phyloP scores from a whole-genome alignment of 139 green algal genomes.

The Prasinococcaceae sp. region DNA sequence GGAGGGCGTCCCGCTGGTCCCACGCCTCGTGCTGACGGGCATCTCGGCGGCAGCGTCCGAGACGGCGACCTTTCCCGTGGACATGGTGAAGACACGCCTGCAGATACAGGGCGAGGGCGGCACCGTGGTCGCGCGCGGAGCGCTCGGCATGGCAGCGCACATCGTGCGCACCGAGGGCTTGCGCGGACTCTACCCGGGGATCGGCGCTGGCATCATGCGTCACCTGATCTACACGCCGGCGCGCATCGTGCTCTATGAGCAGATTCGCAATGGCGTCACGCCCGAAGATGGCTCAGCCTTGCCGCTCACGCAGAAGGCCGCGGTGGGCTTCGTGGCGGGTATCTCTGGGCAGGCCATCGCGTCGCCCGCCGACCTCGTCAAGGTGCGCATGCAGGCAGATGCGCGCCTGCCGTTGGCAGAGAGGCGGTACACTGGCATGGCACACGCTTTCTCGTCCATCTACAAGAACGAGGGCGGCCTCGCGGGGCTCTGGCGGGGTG shows the following conservation, averaged over 20 bases:
- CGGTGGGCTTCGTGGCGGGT: too few species aligned
- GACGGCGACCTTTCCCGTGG: too few species aligned
- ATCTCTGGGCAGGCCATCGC: constrained; percentile 30
- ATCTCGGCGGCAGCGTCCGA: too few species aligned
- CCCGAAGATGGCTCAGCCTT: too few species aligned
- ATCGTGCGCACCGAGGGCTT: constrained; percentile 26
- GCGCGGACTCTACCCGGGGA: constrained; percentile 31
- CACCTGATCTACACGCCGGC: constrained; percentile 45
- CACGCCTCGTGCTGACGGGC: too few species aligned
- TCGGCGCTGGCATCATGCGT: constrained; percentile 32
- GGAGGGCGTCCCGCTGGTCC: too few species aligned
- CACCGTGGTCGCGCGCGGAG: too few species aligned
- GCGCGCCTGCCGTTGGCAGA: constrained; percentile 15
- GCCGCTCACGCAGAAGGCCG: too few species aligned
- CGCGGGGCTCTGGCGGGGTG: constrained; percentile 39
- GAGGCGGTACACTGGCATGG: constrained; percentile 17
- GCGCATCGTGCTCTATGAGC: constrained; percentile 39
- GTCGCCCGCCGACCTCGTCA: constrained; percentile 45
- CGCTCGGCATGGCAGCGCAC: constrained; percentile 5
- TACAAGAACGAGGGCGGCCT: constrained; percentile 28
- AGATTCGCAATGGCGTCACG: too few species aligned
- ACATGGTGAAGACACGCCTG: too few species aligned
- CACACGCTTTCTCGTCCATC: constrained; percentile 4
- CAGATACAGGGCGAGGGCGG: too few species aligned
- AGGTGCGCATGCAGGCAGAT: constrained; percentile 28